These are phyloP conservation scores for Volvox carteri DNA, from an alignment of 163 green algal genomes.

Conservation along the genomic window DNA sequence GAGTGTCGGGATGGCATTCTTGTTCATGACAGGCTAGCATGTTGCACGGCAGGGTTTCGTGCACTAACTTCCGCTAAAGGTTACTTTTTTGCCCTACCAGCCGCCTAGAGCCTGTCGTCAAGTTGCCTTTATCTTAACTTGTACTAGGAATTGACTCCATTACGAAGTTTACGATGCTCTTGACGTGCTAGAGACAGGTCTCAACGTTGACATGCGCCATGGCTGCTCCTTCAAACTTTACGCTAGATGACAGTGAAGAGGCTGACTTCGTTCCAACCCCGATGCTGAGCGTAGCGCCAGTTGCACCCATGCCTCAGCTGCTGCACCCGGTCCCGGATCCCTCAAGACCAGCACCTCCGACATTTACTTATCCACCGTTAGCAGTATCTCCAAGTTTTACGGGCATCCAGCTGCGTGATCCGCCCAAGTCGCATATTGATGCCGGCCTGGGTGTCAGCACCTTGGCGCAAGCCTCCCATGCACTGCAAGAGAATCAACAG, in stretches of 20 bases:
- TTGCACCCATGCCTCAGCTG: neutral
- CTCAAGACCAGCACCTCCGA: neutral
- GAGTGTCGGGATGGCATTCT: too few species aligned
- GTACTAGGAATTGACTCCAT: too few species aligned
- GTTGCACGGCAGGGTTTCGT: conserved; percentile 25
- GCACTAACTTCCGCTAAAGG: too few species aligned
- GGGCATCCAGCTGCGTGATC: neutral
- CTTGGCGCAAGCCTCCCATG: neutral
- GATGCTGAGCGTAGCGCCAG: neutral
- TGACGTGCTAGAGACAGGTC: too few species aligned
- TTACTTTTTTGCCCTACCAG: too few species aligned
- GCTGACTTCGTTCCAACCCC: neutral
- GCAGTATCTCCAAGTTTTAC: neutral
- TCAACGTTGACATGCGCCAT: too few species aligned
- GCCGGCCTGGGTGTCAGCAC: neutral
- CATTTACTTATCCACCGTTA: neutral
- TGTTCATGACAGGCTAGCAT: too few species aligned
- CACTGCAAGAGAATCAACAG: conserved; percentile 1
- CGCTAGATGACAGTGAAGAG: conserved; percentile 42
- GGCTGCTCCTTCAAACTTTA: conserved; percentile 31
- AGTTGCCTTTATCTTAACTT: too few species aligned
- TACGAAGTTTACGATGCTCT: too few species aligned
- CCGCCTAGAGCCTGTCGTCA: too few species aligned
- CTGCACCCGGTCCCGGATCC: neutral
- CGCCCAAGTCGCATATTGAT: conserved; percentile 24